Conservation (phyloP, 106 monocot genomes). For the Vanilla planifolia region DNA sequence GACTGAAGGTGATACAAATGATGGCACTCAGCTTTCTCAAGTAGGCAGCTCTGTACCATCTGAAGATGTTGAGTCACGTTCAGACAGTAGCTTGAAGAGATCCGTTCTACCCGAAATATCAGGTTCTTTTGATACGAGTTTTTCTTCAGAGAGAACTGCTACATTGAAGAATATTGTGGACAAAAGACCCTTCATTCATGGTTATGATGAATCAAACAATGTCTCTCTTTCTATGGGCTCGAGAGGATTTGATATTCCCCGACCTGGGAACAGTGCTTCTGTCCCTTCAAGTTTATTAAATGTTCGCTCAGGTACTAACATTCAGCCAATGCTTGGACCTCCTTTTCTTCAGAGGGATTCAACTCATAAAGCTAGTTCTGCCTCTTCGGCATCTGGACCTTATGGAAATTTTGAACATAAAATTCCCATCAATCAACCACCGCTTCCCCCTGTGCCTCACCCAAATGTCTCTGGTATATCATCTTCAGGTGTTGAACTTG, state of each 20-base stretch:
- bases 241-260: slow-evolving; percentile 19
- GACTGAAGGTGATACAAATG: slow-evolving; percentile 62
- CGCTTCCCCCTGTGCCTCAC: slow-evolving; percentile 80
- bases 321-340: slow-evolving; percentile 26
- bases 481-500: slow-evolving; percentile 30
- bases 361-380: slow-evolving; percentile 27
- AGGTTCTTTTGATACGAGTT: slow-evolving; percentile 12
- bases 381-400: slow-evolving; percentile 25
- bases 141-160: slow-evolving; percentile 32
- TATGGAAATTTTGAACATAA: slow-evolving; percentile 52
- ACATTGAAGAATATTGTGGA: background rate
- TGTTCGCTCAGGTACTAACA: slow-evolving; percentile 13
- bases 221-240: slow-evolving; percentile 19
- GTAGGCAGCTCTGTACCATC: slow-evolving; percentile 13
- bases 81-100: slow-evolving; percentile 19
- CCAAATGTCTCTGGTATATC: slow-evolving; percentile 39
- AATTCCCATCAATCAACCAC: slow-evolving; percentile 51
- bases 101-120: slow-evolving; percentile 15
- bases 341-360: slow-evolving; percentile 28
- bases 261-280: slow-evolving; percentile 5
- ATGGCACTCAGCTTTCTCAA: slow-evolving; percentile 20
- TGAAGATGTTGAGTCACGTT: slow-evolving; percentile 27
- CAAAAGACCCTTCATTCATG: slow-evolving; percentile 29
- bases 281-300: slow-evolving; percentile 26
- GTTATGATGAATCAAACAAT: slow-evolving; percentile 52